These are phyloP conservation scores for Phylloporus scabripes DNA, from an alignment of 768 basidiomycete species.

Conservation along the genomic window DNA sequence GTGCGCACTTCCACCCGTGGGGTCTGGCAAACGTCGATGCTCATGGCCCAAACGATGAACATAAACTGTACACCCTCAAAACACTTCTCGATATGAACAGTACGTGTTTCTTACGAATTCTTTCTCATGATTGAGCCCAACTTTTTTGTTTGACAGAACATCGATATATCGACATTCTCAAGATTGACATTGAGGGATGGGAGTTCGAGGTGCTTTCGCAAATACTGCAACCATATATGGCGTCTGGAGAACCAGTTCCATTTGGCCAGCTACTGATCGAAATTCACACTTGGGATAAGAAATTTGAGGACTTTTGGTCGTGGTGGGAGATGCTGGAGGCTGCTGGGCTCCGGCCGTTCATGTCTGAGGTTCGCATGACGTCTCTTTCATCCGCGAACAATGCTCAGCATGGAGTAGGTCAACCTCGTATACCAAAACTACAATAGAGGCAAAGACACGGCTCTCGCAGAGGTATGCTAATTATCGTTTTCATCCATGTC, in stretches of 20 bases:
- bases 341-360: constrained; percentile 44
- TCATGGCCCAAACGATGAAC: constrained; percentile 27
- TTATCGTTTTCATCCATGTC: neutral
- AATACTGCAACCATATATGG: constrained; percentile 35
- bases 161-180: constrained; percentile 36
- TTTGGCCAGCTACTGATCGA: constrained; percentile 47
- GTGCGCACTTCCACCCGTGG: constrained; percentile 40
- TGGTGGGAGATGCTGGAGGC: constrained; percentile 47
- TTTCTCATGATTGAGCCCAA: neutral
- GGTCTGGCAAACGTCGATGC: constrained; percentile 37
- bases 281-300: constrained; percentile 37
- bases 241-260: constrained; percentile 35
- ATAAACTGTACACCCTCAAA: constrained; percentile 42
- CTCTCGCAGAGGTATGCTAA: constrained; percentile 44
- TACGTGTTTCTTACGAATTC: constrained; percentile 9
- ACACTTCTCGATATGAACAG: constrained; percentile 42
- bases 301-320: constrained; percentile 31
- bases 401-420: constrained; percentile 33
- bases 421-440: constrained; percentile 58
- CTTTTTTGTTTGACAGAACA: constrained; percentile 25
- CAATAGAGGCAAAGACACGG: constrained; percentile 40
- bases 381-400: neutral
- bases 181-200: constrained; percentile 46
- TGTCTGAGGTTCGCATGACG: constrained; percentile 34
- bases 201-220: constrained; percentile 41